These are phyloP conservation scores for Mucor irregularis DNA, from an alignment of 371 early-diverging fungal species.

Conservation along the genomic window DNA sequence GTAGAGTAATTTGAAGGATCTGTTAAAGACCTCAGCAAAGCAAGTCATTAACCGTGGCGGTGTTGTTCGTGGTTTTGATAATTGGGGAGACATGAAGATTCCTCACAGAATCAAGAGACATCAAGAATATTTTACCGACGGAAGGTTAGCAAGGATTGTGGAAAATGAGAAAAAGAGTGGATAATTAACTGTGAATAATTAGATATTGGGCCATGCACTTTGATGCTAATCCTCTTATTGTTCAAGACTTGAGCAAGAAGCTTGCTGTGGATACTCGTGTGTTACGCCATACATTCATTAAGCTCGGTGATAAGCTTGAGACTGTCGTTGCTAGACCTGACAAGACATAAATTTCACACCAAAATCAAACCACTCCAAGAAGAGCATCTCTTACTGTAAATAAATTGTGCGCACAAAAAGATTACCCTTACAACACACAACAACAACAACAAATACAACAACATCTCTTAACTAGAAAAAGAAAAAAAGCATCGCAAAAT, in stretches of 20 bases:
- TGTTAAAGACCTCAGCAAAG: conserved; percentile 67
- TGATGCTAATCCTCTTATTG: conserved; percentile 68
- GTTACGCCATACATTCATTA: conserved; percentile 75
- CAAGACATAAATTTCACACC: conserved; percentile 37
- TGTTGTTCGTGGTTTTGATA: conserved; percentile 75
- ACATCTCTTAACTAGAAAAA: no score
- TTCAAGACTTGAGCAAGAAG: conserved; percentile 62
- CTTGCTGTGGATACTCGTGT: conserved; percentile 75
- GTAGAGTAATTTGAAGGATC: conserved; percentile 63
- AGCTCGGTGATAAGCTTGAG: conserved; percentile 69
- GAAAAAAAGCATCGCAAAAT: no score
- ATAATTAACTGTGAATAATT: background rate
- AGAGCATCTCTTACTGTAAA: background rate
- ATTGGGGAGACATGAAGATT: conserved; percentile 61
- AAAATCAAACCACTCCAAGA: background rate
- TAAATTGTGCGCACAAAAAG: background rate
- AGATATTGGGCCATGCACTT: conserved; percentile 83
- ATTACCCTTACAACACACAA: no score
- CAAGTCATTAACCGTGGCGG: conserved; percentile 75
- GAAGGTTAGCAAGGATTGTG: conserved; percentile 45
- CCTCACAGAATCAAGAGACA: conserved; percentile 72
- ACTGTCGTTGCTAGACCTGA: conserved; percentile 61
- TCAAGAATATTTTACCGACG: conserved; percentile 62
- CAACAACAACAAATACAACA: no score
- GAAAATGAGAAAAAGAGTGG: background rate